Evolutionary conservation across 768 basidiomycete species (phyloP), one percentile per base, ranked within the genome.

Genomic region (Trametes villosa): DNA sequence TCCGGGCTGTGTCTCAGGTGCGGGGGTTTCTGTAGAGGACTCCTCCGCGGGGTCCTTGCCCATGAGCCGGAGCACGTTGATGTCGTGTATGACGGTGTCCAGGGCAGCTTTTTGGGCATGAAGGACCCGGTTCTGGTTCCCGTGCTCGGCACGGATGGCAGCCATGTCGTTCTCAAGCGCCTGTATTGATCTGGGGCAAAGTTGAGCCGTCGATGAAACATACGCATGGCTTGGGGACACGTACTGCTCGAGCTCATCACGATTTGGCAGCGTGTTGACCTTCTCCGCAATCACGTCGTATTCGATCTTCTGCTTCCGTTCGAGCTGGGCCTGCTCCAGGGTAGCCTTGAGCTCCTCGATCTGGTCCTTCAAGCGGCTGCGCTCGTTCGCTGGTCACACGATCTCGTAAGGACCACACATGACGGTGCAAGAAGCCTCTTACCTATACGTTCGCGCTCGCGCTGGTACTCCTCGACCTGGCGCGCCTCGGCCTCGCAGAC

Each of bases 211-310:
- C n/a, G n/a, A n/a, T n/a, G n/a, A n/a, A n/a, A n/a, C n/a, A n/a
- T n/a, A n/a, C n/a, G n/a, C n/a, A n/a, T 9, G 31, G 60, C 29
- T 24, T 27, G 6, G 31, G 17, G 30, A 9, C 54, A 82, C 88
- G 67, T 68, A 94, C 92, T 80, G 81, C 69, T 89, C 86, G 17
- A 93, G 78, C 67, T 94, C 93, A 9, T 88, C 86, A 53, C 92
- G 79, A 63, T 79, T 86, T 4, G 92, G 91, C 3, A 94, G 74
- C 18, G 84, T 83, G 67, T 92, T 91, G 48, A 93, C 85, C 71
- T 87, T 92, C 74, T 94, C 93, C 3, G 93, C 84, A 38, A 94
- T 83, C 46, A 82, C 77, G 76, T 94, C 92, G 70, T 94, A 94
- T 68, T 94, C 92, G 65, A 94, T 92, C 77, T 92, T 94, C 55